Conservation (phyloP, 768 basidiomycete genomes). For the Phanerochaete sordida region DNA sequence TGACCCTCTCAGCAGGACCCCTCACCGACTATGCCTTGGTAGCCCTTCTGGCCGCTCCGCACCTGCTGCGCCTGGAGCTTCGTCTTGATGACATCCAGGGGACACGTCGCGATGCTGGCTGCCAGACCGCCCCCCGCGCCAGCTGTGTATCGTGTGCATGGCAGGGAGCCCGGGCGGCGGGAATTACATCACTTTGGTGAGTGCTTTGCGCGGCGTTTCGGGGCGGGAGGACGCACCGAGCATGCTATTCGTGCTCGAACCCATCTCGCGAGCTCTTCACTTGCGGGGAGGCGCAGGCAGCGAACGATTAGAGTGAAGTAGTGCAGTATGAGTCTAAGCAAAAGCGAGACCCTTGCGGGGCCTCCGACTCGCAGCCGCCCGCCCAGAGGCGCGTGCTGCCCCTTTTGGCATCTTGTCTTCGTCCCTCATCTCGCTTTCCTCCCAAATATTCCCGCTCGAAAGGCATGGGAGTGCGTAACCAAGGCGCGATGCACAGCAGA, state of each 20-base stretch:
- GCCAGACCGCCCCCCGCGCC: constrained; percentile 95
- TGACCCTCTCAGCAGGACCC: constrained; percentile 8
- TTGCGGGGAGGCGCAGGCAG: constrained; percentile 38
- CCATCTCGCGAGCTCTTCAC: constrained; percentile 66
- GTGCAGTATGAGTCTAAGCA: background rate
- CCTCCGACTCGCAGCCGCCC: background rate
- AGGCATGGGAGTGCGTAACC: too few species aligned
- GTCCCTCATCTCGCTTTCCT: background rate
- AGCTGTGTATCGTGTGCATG: constrained; percentile 40
- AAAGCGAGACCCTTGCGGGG: background rate
- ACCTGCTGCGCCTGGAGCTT: constrained; percentile 91
- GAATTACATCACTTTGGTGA: background rate
- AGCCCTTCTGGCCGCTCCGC: constrained; percentile 63
- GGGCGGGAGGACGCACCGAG: constrained; percentile 51
- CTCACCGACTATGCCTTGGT: constrained; percentile 73
- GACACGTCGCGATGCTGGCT: constrained; percentile 92
- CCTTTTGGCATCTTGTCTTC: background rate
- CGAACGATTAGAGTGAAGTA: background rate
- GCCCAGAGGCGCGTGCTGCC: background rate
- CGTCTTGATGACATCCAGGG: constrained; percentile 97
- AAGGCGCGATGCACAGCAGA: too few species aligned
- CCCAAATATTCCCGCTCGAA: too few species aligned
- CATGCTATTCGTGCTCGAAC: constrained; percentile 74
- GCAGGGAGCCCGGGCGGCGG: constrained; percentile 2
- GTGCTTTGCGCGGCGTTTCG: background rate